phyloP scores from a whole-genome alignment of 768 basidiomycete species.

The Candolleomyces eurysporus region DNA sequence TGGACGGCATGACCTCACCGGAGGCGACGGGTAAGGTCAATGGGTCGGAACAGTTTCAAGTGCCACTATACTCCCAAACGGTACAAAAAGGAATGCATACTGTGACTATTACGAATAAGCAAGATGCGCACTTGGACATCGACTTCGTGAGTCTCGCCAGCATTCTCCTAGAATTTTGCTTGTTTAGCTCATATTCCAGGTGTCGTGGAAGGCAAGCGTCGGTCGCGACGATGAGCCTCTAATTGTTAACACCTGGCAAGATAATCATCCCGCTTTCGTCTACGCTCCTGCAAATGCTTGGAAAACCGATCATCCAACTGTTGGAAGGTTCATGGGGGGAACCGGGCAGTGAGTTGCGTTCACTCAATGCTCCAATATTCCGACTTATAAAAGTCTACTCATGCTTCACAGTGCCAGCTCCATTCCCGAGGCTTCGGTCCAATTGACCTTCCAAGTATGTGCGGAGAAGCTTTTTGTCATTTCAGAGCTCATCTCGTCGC shows the following conservation, averaged over 20 bases:
- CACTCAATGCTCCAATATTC: neutral
- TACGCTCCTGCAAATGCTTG: constrained; percentile 19
- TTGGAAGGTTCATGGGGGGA: constrained; percentile 11
- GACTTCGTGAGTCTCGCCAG: constrained; percentile 30
- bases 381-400: neutral
- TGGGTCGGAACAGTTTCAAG: neutral
- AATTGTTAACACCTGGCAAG: constrained; percentile 22
- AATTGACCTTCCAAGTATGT: constrained; percentile 14
- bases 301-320: constrained; percentile 2
- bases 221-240: constrained; percentile 18
- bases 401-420: constrained; percentile 9
- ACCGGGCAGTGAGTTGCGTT: constrained; percentile 12
- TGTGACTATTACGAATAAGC: constrained; percentile 18
- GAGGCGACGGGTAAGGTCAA: constrained; percentile 3
- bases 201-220: constrained; percentile 17
- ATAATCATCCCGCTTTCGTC: constrained; percentile 20
- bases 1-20: constrained; percentile 14
- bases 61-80: neutral
- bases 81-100: constrained; percentile 10
- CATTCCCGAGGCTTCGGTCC: constrained; percentile 4
- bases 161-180: neutral
- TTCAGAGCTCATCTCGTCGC: no score
- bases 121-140: constrained; percentile 29
- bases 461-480: neutral
- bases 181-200: constrained; percentile 5